Base-by-base conservation (phyloP, 2,329 filamentous ascomycete genomes). In the Plectosphaerella sp. region DNA sequence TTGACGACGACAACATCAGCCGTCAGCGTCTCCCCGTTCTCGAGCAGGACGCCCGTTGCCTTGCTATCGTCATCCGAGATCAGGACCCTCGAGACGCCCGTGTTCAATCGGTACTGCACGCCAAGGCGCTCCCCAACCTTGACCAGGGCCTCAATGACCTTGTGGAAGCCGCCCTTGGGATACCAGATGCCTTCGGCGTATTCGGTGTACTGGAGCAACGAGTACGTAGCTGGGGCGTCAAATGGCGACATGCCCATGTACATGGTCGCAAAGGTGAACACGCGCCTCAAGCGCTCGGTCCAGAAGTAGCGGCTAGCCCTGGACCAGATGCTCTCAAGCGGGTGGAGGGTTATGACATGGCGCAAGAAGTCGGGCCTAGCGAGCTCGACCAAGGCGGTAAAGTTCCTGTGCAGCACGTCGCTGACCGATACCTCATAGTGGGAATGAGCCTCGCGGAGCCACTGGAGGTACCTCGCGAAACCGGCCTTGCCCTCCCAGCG, bases 171-270 rank as follows among this genome's bases (percentile, higher is more conserved):
- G 2, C 87, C 87, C 20, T 78, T 74, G 0, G 86, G 86, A 68
- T 89, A 91, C 83, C 86, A 87, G 43, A 91, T 89, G 1, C 88
- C 88, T 69, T 91, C 86, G 0, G 84, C 83, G 33, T 89, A 69
- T 69, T 91, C 87, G 0, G 87, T 87, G 64, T 90, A 91, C 67
- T 90, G 87, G 49, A 91, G 71, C 54, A 91, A 66, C 47, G 79
- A 85, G 68, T 91, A 91, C 2, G 87, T 90, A 4, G 83, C 86
- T 0, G 87, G 88, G 0, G 88, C 87, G 62, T 89, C 85, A 62
- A 87, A 91, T 0, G 88, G 88, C 51, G 78, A 84, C 87, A 91
- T 91, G 0, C 88, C 88, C 83, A 91, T 87, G 62, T 91, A 91
- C 87, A 91, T 91, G 59, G 84, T 89, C 20, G 82, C 86, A 67